Evolutionary conservation across 1,139 yeast genomes (phyloP).

Genomic region (Yamadazyma jaroonii): DNA sequence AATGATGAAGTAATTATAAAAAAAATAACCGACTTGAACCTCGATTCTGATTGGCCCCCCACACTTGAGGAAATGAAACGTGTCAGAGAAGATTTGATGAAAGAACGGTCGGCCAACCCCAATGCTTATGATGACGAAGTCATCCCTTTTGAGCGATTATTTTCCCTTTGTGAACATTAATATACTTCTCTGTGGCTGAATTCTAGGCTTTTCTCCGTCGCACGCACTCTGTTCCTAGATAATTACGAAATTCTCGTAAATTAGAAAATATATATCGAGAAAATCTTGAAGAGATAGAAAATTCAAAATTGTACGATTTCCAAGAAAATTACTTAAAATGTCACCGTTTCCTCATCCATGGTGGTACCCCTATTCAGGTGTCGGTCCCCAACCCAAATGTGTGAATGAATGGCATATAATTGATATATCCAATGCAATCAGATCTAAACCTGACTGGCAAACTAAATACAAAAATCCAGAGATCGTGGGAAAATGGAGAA

Average conservation of each 20-base stretch:
- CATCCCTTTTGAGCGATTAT: conserved; percentile 9
- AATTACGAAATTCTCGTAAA: too few species aligned
- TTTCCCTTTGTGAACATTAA: conserved; percentile 13
- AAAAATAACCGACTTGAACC: background rate
- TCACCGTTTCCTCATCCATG: conserved; percentile 12
- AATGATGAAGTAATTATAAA: background rate
- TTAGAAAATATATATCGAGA: too few species aligned
- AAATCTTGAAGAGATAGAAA: too few species aligned
- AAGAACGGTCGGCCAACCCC: conserved; percentile 21
- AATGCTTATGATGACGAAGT: conserved; percentile 6
- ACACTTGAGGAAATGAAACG: conserved; percentile 23
- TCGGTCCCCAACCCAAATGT: conserved; percentile 18
- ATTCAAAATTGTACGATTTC: too few species aligned
- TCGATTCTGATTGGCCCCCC: conserved; percentile 15
- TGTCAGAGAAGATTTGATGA: conserved; percentile 28
- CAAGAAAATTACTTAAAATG: background rate
- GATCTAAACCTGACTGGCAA: conserved; percentile 33
- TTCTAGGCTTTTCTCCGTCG: too few species aligned
- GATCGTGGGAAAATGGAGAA: conserved; percentile 30
- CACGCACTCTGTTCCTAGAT: too few species aligned
- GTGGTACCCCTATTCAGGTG: conserved; percentile 14
- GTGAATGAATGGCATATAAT: conserved; percentile 25
- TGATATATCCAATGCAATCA: conserved; percentile 21
- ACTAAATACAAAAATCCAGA: conserved; percentile 24
- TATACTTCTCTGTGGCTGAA: too few species aligned